Conservation (phyloP, 768 basidiomycete species). For the Tephrocybe sp. region DNA sequence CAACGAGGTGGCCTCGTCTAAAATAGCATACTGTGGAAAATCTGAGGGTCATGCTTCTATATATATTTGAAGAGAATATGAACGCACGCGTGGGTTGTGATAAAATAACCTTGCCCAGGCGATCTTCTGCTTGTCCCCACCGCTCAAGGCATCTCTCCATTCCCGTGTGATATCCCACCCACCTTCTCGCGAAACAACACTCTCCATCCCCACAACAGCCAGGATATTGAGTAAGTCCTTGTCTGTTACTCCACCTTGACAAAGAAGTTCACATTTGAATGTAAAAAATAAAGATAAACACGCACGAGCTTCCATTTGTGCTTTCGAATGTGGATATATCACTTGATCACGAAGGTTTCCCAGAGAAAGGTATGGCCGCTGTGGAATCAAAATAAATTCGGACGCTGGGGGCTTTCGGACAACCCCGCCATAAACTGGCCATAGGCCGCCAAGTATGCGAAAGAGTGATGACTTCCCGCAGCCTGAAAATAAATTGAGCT, state of each 20-base stretch:
- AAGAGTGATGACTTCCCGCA: conserved; percentile 92
- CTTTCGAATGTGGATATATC: conserved; percentile 87
- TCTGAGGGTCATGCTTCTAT: neutral
- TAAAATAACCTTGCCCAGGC: conserved; percentile 98
- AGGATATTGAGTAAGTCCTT: conserved; percentile 71
- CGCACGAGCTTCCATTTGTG: conserved; percentile 77
- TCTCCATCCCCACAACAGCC: conserved; percentile 78
- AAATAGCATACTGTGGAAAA: conserved; percentile 76
- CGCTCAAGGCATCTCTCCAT: conserved; percentile 92
- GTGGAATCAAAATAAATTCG: conserved; percentile 93
- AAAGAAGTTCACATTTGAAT: neutral
- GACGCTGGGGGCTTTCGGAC: conserved; percentile 88
- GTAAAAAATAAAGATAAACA: conserved; percentile 14
- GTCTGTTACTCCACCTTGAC: conserved; percentile 70
- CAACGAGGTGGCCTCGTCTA: conserved; percentile 95
- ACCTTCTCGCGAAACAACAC: conserved; percentile 91
- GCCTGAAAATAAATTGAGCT: conserved; percentile 37
- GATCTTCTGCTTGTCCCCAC: conserved; percentile 96
- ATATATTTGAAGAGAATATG: neutral
- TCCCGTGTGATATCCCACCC: conserved; percentile 90
- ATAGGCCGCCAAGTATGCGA: conserved; percentile 95
- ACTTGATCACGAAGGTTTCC: conserved; percentile 96
- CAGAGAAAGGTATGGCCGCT: conserved; percentile 91
- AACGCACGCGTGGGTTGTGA: conserved; percentile 81
- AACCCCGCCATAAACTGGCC: conserved; percentile 81